Percentiles rank a stretch among this genome's conserved stretches.
Conservation (phyloP, 331 rosid genomes). For the Quercus tomentella region DNA sequence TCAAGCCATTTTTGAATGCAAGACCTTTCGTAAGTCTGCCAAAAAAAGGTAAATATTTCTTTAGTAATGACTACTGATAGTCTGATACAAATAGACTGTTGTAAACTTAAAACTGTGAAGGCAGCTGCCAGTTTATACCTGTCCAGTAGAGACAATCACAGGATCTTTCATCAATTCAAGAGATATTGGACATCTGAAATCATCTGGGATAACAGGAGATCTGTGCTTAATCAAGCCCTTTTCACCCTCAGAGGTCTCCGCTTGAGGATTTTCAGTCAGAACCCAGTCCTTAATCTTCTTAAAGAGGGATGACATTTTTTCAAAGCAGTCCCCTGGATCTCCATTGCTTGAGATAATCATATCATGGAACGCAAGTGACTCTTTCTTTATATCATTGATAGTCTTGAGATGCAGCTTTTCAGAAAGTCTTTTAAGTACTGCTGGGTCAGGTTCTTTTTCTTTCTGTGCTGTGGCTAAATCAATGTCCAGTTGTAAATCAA, state of each 20-base stretch:
- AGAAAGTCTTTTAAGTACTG: constrained; percentile 65
- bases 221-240: constrained; percentile 61
- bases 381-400: constrained; percentile 70
- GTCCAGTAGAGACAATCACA: constrained; percentile 97
- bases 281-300: constrained; percentile 66
- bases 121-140: constrained; percentile 45
- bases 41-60: not conserved
- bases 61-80: constrained; percentile 4
- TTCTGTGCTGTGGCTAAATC: constrained; percentile 53
- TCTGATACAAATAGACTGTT: not conserved
- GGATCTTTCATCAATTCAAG: constrained; percentile 97
- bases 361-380: constrained; percentile 76
- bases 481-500: constrained; percentile 63
- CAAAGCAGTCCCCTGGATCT: constrained; percentile 50
- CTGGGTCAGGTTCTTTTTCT: constrained; percentile 71
- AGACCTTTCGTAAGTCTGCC: constrained; percentile 88
- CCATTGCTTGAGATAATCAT: constrained; percentile 50
- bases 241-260: constrained; percentile 39
- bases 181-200: constrained; percentile 95
- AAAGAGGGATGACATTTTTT: constrained; percentile 56
- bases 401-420: constrained; percentile 78
- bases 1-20: constrained; percentile 97
- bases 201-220: constrained; percentile 97
- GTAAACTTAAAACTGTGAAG: not conserved
- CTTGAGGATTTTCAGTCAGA: constrained; percentile 53